A percentile compares a stretch with the other conserved stretches of the same genome.
Conservation (phyloP, 2,329 filamentous ascomycete genomes). For the Colletotrichum tabaci region DNA sequence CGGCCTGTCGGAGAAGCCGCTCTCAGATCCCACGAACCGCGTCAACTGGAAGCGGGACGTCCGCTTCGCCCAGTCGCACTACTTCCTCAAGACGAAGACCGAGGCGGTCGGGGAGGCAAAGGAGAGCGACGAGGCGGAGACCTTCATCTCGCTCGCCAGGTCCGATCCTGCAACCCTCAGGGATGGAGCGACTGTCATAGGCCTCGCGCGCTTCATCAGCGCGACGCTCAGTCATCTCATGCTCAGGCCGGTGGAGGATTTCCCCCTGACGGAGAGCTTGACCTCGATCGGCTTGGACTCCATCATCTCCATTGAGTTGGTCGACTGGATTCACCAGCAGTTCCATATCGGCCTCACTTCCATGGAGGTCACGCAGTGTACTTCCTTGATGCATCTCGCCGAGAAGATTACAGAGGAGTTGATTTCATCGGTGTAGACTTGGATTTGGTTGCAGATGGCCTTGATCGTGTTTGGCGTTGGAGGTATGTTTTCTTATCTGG, state of each 20-base stretch:
- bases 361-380: slow-evolving; percentile 30
- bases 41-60: slow-evolving; percentile 42
- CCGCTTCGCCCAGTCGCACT: slow-evolving; percentile 14
- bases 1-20: slow-evolving; percentile 17
- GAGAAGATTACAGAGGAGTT: slow-evolving; percentile 20
- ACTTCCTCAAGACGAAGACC: background rate
- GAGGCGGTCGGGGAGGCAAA: background rate
- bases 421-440: too few species aligned
- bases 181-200: background rate
- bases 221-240: background rate
- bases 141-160: slow-evolving; percentile 7
- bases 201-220: slow-evolving; percentile 1
- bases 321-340: slow-evolving; percentile 36
- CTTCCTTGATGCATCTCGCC: slow-evolving; percentile 24
- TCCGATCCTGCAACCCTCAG: background rate
- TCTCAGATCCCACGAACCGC: slow-evolving; percentile 36
- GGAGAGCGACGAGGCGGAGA: slow-evolving; percentile 6
- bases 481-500: too few species aligned
- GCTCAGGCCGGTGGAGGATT: background rate
- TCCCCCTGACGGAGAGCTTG: background rate
- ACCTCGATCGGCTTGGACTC: slow-evolving; percentile 32
- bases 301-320: slow-evolving; percentile 34
- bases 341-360: slow-evolving; percentile 29
- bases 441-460: too few species aligned
- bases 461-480: too few species aligned